Base-by-base conservation (phyloP, 1,284 basidiomycete species). In the Rhodotorula glutinis region DNA sequence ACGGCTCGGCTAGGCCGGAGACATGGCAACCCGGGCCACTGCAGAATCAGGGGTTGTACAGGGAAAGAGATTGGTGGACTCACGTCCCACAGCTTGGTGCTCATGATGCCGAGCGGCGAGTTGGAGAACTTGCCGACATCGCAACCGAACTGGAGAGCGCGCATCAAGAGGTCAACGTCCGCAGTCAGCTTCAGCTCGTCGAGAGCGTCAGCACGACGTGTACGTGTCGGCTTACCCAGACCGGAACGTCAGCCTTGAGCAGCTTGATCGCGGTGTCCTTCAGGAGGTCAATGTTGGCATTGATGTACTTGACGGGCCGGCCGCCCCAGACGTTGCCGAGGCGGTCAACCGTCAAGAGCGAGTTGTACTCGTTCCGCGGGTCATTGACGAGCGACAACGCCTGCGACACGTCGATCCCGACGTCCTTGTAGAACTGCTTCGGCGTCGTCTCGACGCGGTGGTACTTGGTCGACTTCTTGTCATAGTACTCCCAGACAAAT, bases 311-410 rank as follows among this genome's bases (percentile, higher is more conserved):
- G 41, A 98, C 88, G 13, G 87, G 84, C 1, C 89, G 84, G 9
- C 86, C 91, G 70, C 89, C 90, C 87, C 89, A 92, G 47, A 98
- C 82, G 77, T 97, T 97, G 16, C 93, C 92, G 55, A 98, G 86
- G 71, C 89, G 88, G 75, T 94, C 88, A 41, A 98, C 91, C 9
- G 91, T 91, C 81, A 95, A 95, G n/a, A 95, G 83, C 79, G 87
- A 88, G 67, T 83, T 84, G 76, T 88, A 90, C 25, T 83, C 82
- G 77, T 96, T 93, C 41, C 94, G 85, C 23, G 95, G 94, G 78
- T 98, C 94, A 77, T 98, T 89, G 80, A 98, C 93, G 46, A 98
- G 84, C 57, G 92, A 95, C 82, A 96, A 94, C 11, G 84, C 87
- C 49, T 90, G 87, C 25, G 62, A 40, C 41, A 72, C 67, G 59